Conservation (phyloP, 2,329 filamentous ascomycete species). For the Calonectria hongkongensis region DNA sequence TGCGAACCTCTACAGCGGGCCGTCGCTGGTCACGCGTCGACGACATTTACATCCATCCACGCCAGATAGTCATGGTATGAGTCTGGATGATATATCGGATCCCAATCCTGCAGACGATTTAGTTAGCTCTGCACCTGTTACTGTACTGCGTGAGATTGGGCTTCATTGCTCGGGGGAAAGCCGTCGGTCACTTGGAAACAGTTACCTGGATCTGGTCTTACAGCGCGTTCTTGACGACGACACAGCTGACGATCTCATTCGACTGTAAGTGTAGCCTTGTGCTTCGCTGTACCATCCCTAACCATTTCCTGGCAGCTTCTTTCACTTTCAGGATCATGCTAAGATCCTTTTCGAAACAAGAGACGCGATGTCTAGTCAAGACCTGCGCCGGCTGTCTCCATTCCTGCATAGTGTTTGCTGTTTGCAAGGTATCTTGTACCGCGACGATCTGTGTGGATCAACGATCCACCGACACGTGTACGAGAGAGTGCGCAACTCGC, state of each 20-base stretch:
- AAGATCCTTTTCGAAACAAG: background rate
- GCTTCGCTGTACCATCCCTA: background rate
- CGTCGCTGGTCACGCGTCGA: background rate
- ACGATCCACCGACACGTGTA: constrained; percentile 10
- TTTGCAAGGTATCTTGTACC: constrained; percentile 21
- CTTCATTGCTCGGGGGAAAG: background rate
- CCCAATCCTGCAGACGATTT: constrained; percentile 17
- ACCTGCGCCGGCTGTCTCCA: background rate
- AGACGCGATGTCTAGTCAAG: background rate
- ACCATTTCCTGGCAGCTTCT: background rate
- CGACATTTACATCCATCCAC: background rate
- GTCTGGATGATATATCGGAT: background rate
- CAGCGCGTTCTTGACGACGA: background rate
- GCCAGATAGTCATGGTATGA: no score
- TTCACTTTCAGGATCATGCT: background rate
- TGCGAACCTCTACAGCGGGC: no score
- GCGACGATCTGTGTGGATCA: constrained; percentile 21
- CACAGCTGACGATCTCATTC: constrained; percentile 13
- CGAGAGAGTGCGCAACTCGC: constrained; percentile 14
- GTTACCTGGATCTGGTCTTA: background rate
- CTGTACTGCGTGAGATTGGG: constrained; percentile 25
- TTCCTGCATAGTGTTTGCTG: constrained; percentile 33
- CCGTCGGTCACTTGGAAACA: background rate
- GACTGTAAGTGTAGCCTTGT: background rate
- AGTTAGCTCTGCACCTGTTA: background rate